Evolutionary conservation across 352 stramenopile species (phyloP).

Genomic region (Peronospora belbahrii): DNA sequence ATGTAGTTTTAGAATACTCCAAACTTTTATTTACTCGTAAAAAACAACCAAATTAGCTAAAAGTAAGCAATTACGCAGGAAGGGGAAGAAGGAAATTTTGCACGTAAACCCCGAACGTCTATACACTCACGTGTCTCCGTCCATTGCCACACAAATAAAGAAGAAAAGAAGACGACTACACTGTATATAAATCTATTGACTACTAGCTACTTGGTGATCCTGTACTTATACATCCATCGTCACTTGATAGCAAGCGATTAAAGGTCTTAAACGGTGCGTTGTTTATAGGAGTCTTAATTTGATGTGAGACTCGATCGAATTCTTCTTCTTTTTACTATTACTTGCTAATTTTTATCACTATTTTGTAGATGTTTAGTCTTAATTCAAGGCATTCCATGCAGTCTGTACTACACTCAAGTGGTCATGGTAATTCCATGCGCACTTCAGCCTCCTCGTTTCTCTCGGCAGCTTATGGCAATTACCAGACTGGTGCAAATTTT

Average conservation of each 20-base stretch:
- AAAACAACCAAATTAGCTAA: constrained; percentile 15
- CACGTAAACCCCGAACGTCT: not conserved
- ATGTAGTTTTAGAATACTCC: too few relatives aligned
- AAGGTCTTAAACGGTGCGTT: not conserved
- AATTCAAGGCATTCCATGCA: constrained; percentile 35
- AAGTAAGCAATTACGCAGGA: not conserved
- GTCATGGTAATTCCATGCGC: constrained; percentile 14
- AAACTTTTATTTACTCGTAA: too few relatives aligned
- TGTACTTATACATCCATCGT: not conserved
- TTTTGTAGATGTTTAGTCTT: constrained; percentile 30
- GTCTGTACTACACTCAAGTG: constrained; percentile 24
- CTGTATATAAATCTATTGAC: too few relatives aligned
- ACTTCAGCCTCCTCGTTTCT: constrained; percentile 28
- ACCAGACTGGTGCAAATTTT: constrained; percentile 24
- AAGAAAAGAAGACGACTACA: too few relatives aligned
- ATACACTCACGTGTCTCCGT: not conserved
- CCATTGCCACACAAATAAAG: too few relatives aligned
- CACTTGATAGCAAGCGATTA: not conserved
- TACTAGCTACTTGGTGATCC: too few relatives aligned
- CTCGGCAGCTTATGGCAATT: constrained; percentile 31
- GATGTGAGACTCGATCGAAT: too few relatives aligned
- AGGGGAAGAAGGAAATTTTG: not conserved
- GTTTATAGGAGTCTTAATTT: too few relatives aligned
- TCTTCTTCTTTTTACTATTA: too few relatives aligned
- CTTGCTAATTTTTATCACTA: not conserved